phyloP scores from a whole-genome alignment of 169 alveolate species.

The Eimeria sp. region DNA sequence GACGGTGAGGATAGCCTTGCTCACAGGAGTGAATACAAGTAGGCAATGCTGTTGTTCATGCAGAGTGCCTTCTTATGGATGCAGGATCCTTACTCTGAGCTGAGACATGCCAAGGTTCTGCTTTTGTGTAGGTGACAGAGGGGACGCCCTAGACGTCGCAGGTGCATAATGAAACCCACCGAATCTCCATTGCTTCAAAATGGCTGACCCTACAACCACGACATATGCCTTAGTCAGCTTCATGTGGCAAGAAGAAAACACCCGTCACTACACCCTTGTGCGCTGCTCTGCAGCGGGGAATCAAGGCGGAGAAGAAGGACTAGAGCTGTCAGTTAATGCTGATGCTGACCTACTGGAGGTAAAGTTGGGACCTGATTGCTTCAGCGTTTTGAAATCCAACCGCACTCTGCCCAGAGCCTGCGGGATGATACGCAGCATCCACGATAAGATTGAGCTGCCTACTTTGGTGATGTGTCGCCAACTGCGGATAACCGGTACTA shows the following conservation, averaged over 20 bases:
- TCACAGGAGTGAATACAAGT: not conserved
- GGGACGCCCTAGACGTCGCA: constrained; percentile 3
- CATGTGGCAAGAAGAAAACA: not conserved
- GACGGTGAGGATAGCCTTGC: not conserved
- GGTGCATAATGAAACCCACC: not conserved
- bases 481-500: not conserved
- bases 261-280: not conserved
- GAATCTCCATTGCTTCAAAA: not conserved
- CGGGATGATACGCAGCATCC: not conserved
- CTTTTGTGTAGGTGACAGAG: constrained; percentile 8
- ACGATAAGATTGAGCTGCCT: not conserved
- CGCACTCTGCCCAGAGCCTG: not conserved
- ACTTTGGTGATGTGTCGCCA: not conserved
- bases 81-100: not conserved
- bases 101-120: not conserved
- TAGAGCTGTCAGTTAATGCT: not conserved
- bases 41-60: not conserved
- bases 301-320: constrained; percentile 15
- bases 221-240: not conserved
- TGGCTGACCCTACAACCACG: not conserved
- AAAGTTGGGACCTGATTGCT: constrained; percentile 8
- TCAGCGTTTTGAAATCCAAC: not conserved
- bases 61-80: not conserved
- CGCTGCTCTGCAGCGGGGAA: constrained; percentile 12
- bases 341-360: constrained; percentile 60